phyloP scores from a whole-genome alignment of 2,329 filamentous ascomycete genomes.

The Dactylellina sp. region DNA sequence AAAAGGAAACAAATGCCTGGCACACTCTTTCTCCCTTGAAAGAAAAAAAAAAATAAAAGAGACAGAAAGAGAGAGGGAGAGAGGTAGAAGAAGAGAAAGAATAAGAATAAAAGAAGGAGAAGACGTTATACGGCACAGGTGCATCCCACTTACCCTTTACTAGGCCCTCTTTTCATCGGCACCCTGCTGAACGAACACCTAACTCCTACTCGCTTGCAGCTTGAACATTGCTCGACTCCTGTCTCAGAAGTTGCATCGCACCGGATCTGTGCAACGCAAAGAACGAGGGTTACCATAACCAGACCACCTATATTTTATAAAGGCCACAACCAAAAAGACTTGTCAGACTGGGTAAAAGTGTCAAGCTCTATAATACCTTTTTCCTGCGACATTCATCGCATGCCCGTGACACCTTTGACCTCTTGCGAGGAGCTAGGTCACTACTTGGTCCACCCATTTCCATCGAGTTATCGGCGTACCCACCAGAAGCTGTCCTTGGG shows the following conservation, averaged over 20 bases:
- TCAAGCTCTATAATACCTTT: slow-evolving; percentile 68
- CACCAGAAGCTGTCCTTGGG: slow-evolving; percentile 62
- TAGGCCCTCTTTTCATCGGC: slow-evolving; percentile 87
- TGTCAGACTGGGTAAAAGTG: slow-evolving; percentile 48
- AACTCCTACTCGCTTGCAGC: slow-evolving; percentile 81
- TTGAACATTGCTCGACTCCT: slow-evolving; percentile 80
- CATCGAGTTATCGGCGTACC: slow-evolving; percentile 65
- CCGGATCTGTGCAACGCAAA: slow-evolving; percentile 71
- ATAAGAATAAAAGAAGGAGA: slow-evolving; percentile 13
- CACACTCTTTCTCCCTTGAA: too few species aligned
- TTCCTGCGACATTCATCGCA: slow-evolving; percentile 91
- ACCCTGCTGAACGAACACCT: slow-evolving; percentile 86
- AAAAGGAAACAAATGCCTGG: neutral
- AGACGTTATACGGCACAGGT: slow-evolving; percentile 30
- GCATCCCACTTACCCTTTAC: slow-evolving; percentile 77
- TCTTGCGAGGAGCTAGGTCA: slow-evolving; percentile 76
- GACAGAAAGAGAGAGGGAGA: slow-evolving; percentile 12
- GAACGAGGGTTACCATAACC: slow-evolving; percentile 55
- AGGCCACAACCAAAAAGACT: slow-evolving; percentile 54
- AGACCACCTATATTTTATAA: slow-evolving; percentile 55
- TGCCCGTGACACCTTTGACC: slow-evolving; percentile 86
- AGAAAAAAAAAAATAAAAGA: neutral
- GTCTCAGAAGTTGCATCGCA: slow-evolving; percentile 84
- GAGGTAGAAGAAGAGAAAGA: neutral
- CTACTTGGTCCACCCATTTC: slow-evolving; percentile 69